Conservation (phyloP, 495 filamentous ascomycete species). For the Penicillium robsamsonii region DNA sequence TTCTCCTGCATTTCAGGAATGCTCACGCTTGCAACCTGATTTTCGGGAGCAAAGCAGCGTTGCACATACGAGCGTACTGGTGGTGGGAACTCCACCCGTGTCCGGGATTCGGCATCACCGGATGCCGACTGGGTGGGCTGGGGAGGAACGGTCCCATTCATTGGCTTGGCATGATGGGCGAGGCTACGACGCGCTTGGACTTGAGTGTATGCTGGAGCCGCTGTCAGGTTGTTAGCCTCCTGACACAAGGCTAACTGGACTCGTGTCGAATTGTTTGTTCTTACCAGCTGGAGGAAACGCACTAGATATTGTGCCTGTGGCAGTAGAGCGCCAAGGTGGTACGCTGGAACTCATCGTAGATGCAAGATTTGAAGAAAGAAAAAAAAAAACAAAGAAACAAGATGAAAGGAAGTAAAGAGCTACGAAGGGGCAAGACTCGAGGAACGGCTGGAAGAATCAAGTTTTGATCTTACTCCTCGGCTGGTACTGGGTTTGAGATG, state of each 20-base stretch:
- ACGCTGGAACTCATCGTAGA: slow-evolving; percentile 40
- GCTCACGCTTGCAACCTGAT: slow-evolving; percentile 62
- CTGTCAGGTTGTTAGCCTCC: slow-evolving; percentile 23
- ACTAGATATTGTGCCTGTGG: slow-evolving; percentile 33
- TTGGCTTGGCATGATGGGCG: slow-evolving; percentile 24
- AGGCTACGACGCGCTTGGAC: slow-evolving; percentile 53
- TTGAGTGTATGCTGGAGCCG: slow-evolving; percentile 48
- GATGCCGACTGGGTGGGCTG: slow-evolving; percentile 14
- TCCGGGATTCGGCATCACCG: slow-evolving; percentile 28
- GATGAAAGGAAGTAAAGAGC: slow-evolving; percentile 17
- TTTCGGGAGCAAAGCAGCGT: slow-evolving; percentile 72
- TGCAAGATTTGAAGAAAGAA: slow-evolving; percentile 16
- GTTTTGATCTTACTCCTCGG: slow-evolving; percentile 13
- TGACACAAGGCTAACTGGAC: background rate
- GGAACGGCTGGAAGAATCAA: slow-evolving; percentile 2
- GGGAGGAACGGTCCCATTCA: slow-evolving; percentile 24
- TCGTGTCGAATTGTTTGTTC: slow-evolving; percentile 3
- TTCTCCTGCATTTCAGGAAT: slow-evolving; percentile 75
- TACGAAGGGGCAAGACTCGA: slow-evolving; percentile 17
- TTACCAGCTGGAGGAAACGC: slow-evolving; percentile 37
- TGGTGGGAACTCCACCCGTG: slow-evolving; percentile 67
- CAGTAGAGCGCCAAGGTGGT: slow-evolving; percentile 44
- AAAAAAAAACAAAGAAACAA: slow-evolving; percentile 21
- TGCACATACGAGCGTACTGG: slow-evolving; percentile 80
- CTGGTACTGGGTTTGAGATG: slow-evolving; percentile 5